Evolutionary conservation across 2,329 filamentous ascomycete genomes (phyloP).

Genomic region (Aspergillus glaucus): DNA sequence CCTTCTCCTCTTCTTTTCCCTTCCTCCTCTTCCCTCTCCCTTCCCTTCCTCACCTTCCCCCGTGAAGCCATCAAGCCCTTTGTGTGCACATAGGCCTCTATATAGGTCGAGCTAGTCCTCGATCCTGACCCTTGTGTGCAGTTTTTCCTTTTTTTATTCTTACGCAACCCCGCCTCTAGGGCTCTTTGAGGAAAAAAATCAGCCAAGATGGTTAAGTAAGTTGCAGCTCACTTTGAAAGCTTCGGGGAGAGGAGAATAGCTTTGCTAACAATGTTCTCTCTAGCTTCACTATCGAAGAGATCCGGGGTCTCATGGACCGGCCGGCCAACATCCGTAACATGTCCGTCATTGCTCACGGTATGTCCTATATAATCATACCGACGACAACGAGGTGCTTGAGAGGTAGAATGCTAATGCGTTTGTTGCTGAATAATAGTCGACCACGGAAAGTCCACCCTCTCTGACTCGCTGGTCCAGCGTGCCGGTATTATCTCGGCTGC

Average conservation of each 20-base stretch:
- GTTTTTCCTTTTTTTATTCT: constrained; percentile 24
- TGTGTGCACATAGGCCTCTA: constrained; percentile 34
- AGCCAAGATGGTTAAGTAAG: constrained; percentile 99
- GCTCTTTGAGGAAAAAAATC: constrained; percentile 45
- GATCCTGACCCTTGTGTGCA: constrained; percentile 38
- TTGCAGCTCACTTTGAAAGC: constrained; percentile 26
- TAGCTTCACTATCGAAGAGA: constrained; percentile 96
- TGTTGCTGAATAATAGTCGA: constrained; percentile 57
- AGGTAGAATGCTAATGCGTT: background rate
- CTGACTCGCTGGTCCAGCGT: constrained; percentile 98
- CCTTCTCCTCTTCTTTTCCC: constrained; percentile 16
- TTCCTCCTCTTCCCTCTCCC: constrained; percentile 20
- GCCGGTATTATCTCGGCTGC: constrained; percentile 98
- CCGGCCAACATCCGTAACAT: constrained; percentile 75
- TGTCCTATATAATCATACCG: constrained; percentile 19
- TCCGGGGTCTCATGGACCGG: constrained; percentile 45
- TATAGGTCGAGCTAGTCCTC: constrained; percentile 40
- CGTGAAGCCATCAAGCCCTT: constrained; percentile 17
- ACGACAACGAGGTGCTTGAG: background rate
- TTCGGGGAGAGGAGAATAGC: background rate
- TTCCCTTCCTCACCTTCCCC: constrained; percentile 24
- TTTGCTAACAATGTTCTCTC: constrained; percentile 26
- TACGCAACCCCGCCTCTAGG: constrained; percentile 36
- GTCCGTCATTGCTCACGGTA: constrained; percentile 98
- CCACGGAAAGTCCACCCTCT: constrained; percentile 99